Base-by-base conservation (phyloP, 1,139 yeast species). In the Pichia sp. region DNA sequence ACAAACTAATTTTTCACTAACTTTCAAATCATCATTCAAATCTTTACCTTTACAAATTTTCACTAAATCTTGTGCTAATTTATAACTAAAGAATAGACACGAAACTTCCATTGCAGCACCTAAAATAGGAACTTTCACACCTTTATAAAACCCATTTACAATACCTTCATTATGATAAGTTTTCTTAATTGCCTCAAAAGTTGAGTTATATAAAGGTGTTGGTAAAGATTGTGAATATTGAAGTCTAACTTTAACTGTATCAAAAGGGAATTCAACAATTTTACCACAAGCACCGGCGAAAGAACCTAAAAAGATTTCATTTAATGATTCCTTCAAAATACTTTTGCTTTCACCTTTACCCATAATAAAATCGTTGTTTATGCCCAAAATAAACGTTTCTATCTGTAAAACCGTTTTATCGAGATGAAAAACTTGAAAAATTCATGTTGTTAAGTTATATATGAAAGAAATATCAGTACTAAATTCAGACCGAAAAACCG, bases 41-140 rank as follows among this genome's bases (percentile, higher is more conserved):
- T 50, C 30, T 18, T 46, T 47, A 30, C 62, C 63, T 33, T 54
- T 53, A 7, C 45, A 43, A 6, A 59, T 13, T 50, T 62, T 58
- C 5, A 73, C 52, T 42, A 68, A 47, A 45, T 68, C 66, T 56
- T 75, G 74, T 14, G 81, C 72, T 57, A 76, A 60, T 52, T 78
- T 79, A 63, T 83, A 86, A 10, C 84, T 72, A 50, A 84, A 75
- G 62, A 87, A 87, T 19, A 87, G 69, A 9, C 84, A 79, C 3
- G 93, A 90, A 53, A 84, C 87, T 67, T 91, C 98, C 50, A 88
- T 74, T 42, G 96, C 86, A 0, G 97, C 96, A 0, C 97, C 97
- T 25, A 85, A 66, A 49, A 90, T 70, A 0, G 98, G 98, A 0
- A 96, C 87, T 27, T 81, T 70, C 13, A 91, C 68, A 1, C 98